These are phyloP conservation scores for Besnoitia besnoiti DNA, from an alignment of 169 alveolate genomes.

Conservation along the genomic window DNA sequence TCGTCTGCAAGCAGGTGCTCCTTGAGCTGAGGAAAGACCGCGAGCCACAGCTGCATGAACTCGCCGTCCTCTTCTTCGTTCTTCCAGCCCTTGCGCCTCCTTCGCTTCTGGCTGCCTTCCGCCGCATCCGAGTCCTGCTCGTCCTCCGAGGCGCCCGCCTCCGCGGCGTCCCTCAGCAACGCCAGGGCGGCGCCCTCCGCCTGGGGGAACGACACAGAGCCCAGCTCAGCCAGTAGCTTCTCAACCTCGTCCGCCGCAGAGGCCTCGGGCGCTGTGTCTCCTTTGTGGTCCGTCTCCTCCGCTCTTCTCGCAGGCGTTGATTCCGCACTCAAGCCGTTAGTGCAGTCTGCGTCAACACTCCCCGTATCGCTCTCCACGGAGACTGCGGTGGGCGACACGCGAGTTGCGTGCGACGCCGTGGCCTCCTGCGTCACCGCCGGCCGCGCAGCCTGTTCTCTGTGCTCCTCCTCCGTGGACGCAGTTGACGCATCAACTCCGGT, in stretches of 20 bases:
- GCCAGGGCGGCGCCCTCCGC: neutral
- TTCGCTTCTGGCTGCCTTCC: neutral
- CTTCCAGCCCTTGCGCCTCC: neutral
- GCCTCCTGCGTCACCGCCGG: no score
- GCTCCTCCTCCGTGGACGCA: no score
- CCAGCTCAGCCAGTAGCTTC: conserved; percentile 2
- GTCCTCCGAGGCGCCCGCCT: conserved; percentile 1
- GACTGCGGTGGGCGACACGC: no score
- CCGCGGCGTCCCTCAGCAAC: neutral
- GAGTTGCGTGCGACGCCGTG: no score
- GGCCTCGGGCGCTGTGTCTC: neutral
- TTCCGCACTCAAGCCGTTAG: no score
- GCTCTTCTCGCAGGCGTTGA: no score
- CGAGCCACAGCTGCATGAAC: conserved; percentile 51
- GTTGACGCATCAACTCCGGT: no score
- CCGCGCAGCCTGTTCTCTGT: no score
- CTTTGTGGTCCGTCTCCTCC: no score
- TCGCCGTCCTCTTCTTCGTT: conserved; percentile 25
- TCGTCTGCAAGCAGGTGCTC: conserved; percentile 14
- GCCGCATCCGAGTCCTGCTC: neutral
- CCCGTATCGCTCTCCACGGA: no score
- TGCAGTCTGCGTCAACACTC: no score
- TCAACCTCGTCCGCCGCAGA: neutral
- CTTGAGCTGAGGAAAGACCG: conserved; percentile 39
- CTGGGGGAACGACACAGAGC: conserved; percentile 26